phyloP scores from a whole-genome alignment of 2,329 filamentous ascomycete genomes.

The Orbilia quercus region DNA sequence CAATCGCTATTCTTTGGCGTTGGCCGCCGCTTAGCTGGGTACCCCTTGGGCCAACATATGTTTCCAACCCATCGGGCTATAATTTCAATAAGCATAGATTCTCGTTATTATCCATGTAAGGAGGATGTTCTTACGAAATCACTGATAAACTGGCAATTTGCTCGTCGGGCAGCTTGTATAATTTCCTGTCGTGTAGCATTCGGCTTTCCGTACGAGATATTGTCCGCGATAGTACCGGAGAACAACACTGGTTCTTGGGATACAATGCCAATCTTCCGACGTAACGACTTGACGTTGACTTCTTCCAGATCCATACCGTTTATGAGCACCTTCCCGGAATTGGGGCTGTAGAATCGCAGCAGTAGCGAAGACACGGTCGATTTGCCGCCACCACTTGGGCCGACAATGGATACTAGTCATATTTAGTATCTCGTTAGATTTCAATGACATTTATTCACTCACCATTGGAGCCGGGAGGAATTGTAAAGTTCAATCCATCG shows the following conservation, averaged over 20 bases:
- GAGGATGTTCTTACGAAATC: conserved; percentile 71
- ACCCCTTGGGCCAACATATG: conserved; percentile 88
- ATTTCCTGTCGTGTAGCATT: conserved; percentile 82
- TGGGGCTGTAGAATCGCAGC: conserved; percentile 89
- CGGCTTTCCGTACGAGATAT: conserved; percentile 91
- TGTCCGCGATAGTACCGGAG: conserved; percentile 84
- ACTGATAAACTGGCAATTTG: conserved; percentile 95
- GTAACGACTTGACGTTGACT: conserved; percentile 93
- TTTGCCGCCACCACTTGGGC: conserved; percentile 94
- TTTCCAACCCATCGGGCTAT: conserved; percentile 87
- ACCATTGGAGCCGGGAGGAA: conserved; percentile 85
- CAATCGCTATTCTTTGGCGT: conserved; percentile 90
- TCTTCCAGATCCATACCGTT: conserved; percentile 82
- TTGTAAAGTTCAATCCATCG: conserved; percentile 86
- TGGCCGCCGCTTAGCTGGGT: conserved; percentile 49
- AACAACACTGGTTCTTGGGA: conserved; percentile 95
- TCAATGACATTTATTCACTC: not conserved
- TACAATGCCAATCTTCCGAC: conserved; percentile 92
- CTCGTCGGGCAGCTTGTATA: conserved; percentile 84
- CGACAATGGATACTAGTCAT: conserved; percentile 83
- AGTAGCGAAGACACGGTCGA: conserved; percentile 86
- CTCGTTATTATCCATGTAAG: not conserved
- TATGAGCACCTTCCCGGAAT: conserved; percentile 79
- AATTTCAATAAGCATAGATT: conserved; percentile 61
- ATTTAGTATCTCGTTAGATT: not conserved